Evolutionary conservation across 345 rosid genomes (phyloP), one percentile per base, ranked within the genome.

Genomic region (Populus deltoides): DNA sequence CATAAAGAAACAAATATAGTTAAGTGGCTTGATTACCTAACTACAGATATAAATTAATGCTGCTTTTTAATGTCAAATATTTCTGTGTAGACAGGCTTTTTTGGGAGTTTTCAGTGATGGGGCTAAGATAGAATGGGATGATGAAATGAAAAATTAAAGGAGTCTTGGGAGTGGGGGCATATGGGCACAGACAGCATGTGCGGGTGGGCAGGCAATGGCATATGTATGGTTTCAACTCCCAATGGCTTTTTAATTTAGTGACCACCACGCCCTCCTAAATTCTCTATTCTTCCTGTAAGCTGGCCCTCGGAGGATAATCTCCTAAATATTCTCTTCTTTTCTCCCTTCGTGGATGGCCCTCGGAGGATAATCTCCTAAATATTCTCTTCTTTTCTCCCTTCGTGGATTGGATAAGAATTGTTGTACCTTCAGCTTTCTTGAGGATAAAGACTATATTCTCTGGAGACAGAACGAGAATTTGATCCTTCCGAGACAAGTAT

Each of bases 171-270:
- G 57, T 47, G 79, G 70, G 71, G 69, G 70, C 24, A 41, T 9
- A 4, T 15, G 45, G 74, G 15, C 66, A 72, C 76, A 70, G 65
- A 31, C 16, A 25, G 57, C 83, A 80, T 80, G 82, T 79, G 83
- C 47, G 63, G 72, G 62, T 71, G 55, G 76, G 76, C 33, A 70
- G 79, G 71, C 57, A 71, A 29, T 63, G 70, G 71, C 71, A 80
- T 36, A 59, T 73, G 77, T 33, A 45, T 62, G 81, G 59, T 51
- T 66, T 73, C 59, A 55, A 35, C 39, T 17, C 65, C 61, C 55
- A 24, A 33, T 63, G 11, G 51, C 68, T 78, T 78, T 78, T 59
- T 7, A 73, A 13, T 41, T 20, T 13, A 13, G 76, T 72, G 81
- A 43, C 76, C 81, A 72, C 71, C 47, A 41, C 71, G 25, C 18